Percentiles rank a stretch among this genome's conserved stretches.
phyloP scores from a whole-genome alignment of 192 early-diverging fungal genomes.

The Backusella tarrabulga region DNA sequence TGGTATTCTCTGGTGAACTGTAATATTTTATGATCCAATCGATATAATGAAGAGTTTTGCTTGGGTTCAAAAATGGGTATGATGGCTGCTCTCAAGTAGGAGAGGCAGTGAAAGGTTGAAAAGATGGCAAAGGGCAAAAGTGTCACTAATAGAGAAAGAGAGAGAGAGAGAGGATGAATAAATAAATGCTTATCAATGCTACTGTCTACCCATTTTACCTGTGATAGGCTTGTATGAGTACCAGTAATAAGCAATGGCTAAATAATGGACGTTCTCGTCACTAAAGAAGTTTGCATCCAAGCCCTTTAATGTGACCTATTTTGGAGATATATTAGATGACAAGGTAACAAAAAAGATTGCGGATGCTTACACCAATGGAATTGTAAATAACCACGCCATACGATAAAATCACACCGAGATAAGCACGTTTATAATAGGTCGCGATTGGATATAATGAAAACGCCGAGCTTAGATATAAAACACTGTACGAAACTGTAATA shows the following conservation, averaged over 20 bases:
- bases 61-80: conserved; percentile 58
- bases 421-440: conserved; percentile 57
- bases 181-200: background rate
- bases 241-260: conserved; percentile 70
- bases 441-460: conserved; percentile 38
- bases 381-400: conserved; percentile 79
- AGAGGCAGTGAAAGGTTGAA: conserved; percentile 71
- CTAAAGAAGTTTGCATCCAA: conserved; percentile 38
- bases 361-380: conserved; percentile 60
- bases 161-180: background rate
- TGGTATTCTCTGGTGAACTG: conserved; percentile 57
- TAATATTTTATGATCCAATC: conserved; percentile 40
- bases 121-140: conserved; percentile 71
- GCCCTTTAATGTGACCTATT: background rate
- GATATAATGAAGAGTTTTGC: background rate
- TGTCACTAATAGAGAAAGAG: conserved; percentile 46
- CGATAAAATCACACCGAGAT: conserved; percentile 62
- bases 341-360: too few relatives aligned
- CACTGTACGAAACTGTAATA: conserved; percentile 30
- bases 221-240: conserved; percentile 59
- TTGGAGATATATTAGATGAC: too few relatives aligned
- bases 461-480: conserved; percentile 41
- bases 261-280: conserved; percentile 79
- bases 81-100: conserved; percentile 60
- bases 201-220: conserved; percentile 37